Percentiles rank a stretch among this genome's conserved stretches.
phyloP scores from a whole-genome alignment of 23 red algal species.

The Chondrus crispus region DNA sequence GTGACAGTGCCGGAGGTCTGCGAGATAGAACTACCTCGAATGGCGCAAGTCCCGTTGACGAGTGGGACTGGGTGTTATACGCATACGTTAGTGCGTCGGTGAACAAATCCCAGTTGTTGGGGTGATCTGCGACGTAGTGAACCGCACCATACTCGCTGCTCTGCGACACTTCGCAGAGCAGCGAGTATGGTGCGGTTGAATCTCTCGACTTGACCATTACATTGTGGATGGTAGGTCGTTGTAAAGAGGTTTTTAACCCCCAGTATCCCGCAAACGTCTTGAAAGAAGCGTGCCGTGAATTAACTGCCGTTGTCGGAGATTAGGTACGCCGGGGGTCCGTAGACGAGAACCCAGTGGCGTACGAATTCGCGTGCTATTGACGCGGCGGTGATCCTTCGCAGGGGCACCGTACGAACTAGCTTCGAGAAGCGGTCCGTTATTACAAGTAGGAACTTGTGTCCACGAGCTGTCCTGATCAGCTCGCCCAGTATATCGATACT shows the following conservation, averaged over 20 bases:
- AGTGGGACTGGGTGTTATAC: neutral
- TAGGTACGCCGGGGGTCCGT: neutral
- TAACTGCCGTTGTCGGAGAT: neutral
- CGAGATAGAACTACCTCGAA: neutral
- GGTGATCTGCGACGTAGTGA: neutral
- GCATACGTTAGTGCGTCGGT: neutral
- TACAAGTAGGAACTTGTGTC: neutral
- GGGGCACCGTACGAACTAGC: neutral
- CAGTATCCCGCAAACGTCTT: neutral
- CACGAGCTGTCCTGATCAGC: neutral
- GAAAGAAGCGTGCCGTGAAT: conserved; percentile 16
- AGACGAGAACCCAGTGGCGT: neutral
- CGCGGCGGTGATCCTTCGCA: neutral
- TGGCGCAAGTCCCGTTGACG: neutral
- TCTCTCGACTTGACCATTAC: neutral
- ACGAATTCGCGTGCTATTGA: neutral
- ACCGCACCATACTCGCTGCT: no score
- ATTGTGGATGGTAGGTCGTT: neutral
- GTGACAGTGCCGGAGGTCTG: neutral
- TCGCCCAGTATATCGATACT: conserved; percentile 2
- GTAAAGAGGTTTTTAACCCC: neutral
- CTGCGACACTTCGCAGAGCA: no score
- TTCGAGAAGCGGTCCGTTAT: conserved; percentile 23
- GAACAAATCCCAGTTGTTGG: neutral
- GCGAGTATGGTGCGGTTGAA: neutral